Evolutionary conservation across 176 grass and related monocot species (phyloP).

Genomic region (sorghum (Sorghum bicolor)): Sorghum_bicolor_NCBIv3 NC_012870.2:10716001-10716500

Average conservation of each 20-base stretch:
- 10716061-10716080: not conserved
- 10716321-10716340: not conserved
- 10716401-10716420: not conserved
- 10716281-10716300: not conserved
- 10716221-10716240: not conserved
- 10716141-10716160: not conserved
- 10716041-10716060: not conserved
- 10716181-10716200: not conserved
- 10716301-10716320: not conserved
- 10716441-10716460: no score
- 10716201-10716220: not conserved
- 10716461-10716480: not conserved
- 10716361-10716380: not conserved
- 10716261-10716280: not conserved
- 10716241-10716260: constrained; percentile 6
- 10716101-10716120: not conserved
- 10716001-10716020: not conserved
- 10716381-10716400: not conserved
- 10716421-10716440: not conserved
- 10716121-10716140: not conserved
- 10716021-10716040: not conserved
- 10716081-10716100: not conserved
- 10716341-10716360: not conserved
- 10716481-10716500: not conserved
- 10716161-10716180: not conserved